Evolutionary conservation across 148 eudicot genomes (phyloP).

Genomic region (Rhododendron griersonianum): DNA sequence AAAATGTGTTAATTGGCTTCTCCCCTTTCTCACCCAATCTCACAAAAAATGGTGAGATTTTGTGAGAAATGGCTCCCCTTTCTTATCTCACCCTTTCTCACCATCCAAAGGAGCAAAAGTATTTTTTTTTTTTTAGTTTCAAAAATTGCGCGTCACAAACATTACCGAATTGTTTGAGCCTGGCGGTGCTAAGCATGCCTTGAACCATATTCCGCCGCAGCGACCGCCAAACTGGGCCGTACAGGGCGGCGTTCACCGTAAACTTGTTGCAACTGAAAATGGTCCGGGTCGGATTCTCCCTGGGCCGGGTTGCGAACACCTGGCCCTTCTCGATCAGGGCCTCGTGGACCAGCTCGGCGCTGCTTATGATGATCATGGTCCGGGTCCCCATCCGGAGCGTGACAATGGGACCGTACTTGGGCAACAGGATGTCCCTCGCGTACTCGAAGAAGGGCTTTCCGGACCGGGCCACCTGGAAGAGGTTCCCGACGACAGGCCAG

Average conservation of each 20-base stretch:
- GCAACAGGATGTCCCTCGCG: constrained; percentile 43
- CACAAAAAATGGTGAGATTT: no score
- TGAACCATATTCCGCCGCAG: constrained; percentile 86
- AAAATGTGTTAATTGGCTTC: no score
- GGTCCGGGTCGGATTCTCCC: constrained; percentile 71
- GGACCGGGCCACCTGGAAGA: constrained; percentile 76
- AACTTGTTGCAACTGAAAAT: constrained; percentile 82
- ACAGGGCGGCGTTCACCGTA: constrained; percentile 69
- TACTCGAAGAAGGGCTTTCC: constrained; percentile 77
- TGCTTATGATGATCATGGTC: constrained; percentile 61
- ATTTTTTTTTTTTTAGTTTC: no score
- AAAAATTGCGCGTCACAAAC: background rate
- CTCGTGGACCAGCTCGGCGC: constrained; percentile 56
- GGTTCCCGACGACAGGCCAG: constrained; percentile 85
- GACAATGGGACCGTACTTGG: constrained; percentile 73
- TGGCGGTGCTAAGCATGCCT: constrained; percentile 52
- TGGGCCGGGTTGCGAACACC: constrained; percentile 68
- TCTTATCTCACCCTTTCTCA: no score
- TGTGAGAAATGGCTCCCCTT: no score
- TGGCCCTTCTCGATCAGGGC: constrained; percentile 68
- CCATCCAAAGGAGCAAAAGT: no score
- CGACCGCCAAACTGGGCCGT: constrained; percentile 88
- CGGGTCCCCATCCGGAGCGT: constrained; percentile 82
- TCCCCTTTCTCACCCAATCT: no score
- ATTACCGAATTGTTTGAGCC: constrained; percentile 40